A percentile compares a stretch with the other conserved stretches of the same genome.
phyloP scores from a whole-genome alignment of 768 basidiomycete genomes.

The Hysterangium stoloniferum region DNA sequence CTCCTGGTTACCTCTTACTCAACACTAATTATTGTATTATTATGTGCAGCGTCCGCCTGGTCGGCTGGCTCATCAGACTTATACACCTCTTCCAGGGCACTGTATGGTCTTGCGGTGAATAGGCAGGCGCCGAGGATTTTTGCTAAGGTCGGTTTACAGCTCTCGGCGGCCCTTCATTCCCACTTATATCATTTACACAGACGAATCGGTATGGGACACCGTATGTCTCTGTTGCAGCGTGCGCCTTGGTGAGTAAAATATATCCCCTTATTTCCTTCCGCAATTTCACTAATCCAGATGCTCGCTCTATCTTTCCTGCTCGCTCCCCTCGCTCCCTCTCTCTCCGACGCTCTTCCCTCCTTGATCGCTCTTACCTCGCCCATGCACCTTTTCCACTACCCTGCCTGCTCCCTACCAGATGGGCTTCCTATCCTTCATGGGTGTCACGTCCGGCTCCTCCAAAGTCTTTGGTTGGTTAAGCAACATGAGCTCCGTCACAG shows the following conservation, averaged over 20 bases:
- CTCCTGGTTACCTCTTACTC: constrained; percentile 31
- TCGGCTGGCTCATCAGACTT: constrained; percentile 63
- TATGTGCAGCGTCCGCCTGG: constrained; percentile 49
- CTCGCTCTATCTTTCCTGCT: too few species aligned
- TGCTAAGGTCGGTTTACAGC: constrained; percentile 27
- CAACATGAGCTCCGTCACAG: constrained; percentile 55
- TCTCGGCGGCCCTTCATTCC: constrained; percentile 7
- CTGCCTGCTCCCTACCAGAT: constrained; percentile 48
- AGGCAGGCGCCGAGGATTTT: constrained; percentile 37
- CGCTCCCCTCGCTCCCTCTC: too few species aligned
- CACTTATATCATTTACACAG: background rate
- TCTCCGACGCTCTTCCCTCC: too few species aligned
- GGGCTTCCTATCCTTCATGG: constrained; percentile 73
- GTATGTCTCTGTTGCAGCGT: background rate
- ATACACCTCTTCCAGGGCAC: constrained; percentile 41
- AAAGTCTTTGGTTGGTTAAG: constrained; percentile 75
- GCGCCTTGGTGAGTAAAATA: background rate
- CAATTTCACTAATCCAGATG: background rate
- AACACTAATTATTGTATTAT: too few species aligned
- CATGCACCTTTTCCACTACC: background rate
- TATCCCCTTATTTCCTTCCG: background rate
- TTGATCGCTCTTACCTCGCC: too few species aligned
- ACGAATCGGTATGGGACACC: constrained; percentile 7
- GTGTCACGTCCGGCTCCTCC: constrained; percentile 53
- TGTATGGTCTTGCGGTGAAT: constrained; percentile 30